Percentiles rank a stretch among this genome's conserved stretches.
phyloP scores from a whole-genome alignment of 208 protist genomes.

The Trypanosomatidae sp. region DNA sequence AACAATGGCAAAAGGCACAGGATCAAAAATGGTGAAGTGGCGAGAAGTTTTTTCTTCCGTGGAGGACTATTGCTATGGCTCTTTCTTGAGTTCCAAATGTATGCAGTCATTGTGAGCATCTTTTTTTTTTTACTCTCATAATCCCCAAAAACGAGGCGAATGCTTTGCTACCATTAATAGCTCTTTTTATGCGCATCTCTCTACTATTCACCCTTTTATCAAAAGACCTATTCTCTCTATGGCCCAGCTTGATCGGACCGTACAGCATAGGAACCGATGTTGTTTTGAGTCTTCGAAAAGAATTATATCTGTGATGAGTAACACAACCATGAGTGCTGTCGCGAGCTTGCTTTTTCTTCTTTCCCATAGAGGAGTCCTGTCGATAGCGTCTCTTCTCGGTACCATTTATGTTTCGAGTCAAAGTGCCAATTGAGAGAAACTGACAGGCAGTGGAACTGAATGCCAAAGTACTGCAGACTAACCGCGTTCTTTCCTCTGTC shows the following conservation, averaged over 20 bases:
- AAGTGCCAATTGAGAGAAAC: neutral
- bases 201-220: neutral
- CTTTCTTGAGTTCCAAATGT: conserved; percentile 1
- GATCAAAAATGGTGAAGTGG: neutral
- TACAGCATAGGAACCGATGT: neutral
- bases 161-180: neutral
- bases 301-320: neutral
- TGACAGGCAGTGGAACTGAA: neutral
- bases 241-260: neutral
- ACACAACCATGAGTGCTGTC: neutral
- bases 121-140: conserved; percentile 1
- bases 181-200: neutral
- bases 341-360: neutral
- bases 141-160: neutral
- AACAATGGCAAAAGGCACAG: too few relatives aligned
- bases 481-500: neutral
- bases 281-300: neutral
- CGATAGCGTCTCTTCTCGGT: neutral
- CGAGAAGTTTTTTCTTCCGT: neutral
- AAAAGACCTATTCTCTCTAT: neutral
- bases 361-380: neutral
- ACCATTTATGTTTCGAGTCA: neutral
- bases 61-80: neutral
- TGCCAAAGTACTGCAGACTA: neutral
- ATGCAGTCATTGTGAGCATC: neutral